Evolutionary conservation across 306 rosid species (phyloP).

Genomic region (Carpinus fangiana): DNA sequence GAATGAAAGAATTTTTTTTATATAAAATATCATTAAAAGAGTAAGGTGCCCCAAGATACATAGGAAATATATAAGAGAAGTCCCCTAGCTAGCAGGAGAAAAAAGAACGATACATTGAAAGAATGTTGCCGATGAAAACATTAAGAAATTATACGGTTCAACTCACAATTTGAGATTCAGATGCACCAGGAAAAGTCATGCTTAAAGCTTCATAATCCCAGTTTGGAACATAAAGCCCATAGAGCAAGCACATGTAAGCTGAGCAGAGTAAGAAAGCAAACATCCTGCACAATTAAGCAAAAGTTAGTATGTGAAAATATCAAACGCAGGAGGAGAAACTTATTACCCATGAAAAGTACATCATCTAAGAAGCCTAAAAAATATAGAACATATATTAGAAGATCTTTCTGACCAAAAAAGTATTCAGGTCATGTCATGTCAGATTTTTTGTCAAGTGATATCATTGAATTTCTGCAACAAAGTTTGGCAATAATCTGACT

Average conservation of each 20-base stretch:
- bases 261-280: constrained; percentile 60
- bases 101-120: background rate
- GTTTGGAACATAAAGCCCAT: constrained; percentile 63
- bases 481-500: background rate
- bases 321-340: constrained; percentile 9
- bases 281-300: constrained; percentile 50
- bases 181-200: constrained; percentile 28
- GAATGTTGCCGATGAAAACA: constrained; percentile 18
- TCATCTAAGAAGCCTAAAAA: constrained; percentile 5
- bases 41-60: too few relatives aligned
- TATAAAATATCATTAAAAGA: too few relatives aligned
- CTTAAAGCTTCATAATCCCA: constrained; percentile 46
- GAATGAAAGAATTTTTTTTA: constrained; percentile 2
- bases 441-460: background rate
- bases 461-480: background rate
- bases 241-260: constrained; percentile 55
- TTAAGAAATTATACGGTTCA: background rate
- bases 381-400: background rate
- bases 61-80: too few relatives aligned
- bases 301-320: constrained; percentile 28
- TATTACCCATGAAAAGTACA: background rate
- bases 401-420: background rate
- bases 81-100: too few relatives aligned
- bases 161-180: constrained; percentile 56
- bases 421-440: constrained; percentile 10